Base-by-base conservation (phyloP, 2,329 filamentous ascomycete species). In the Ceratocystis smalleyi region DNA sequence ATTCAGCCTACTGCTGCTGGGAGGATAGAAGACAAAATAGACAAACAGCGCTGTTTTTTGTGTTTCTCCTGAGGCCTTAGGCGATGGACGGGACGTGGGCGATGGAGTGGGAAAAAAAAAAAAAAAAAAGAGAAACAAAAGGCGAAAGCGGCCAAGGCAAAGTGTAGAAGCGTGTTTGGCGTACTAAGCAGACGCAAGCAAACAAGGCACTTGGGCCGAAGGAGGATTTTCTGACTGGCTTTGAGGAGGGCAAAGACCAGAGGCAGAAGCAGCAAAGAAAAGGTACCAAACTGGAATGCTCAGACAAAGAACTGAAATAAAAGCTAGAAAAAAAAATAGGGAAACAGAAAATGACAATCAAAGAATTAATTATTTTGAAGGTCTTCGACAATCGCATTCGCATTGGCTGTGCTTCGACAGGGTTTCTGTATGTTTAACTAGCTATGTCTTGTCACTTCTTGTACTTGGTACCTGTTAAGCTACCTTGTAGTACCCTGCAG, bases 101-200 rank as follows among this genome's bases (percentile, higher is more conserved):
- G 49, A 54, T 17, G 27, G 45, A 22, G 12, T 22, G 45, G 22
- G 10, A 22, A 40, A 30, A 24, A 24, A 3, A 24, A 24, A 3
- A 24, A n/a, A 43, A 40, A 15, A 35, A 49, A 24, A 19, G n/a
- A 19, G 43, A 27, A 30, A 30, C 51, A 6, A 30, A 22, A 51
- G 19, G 47, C 5, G 5, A 15, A 62, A 17, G 17, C 35, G 35
- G 35, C 35, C 43, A 43, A 32, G 12, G 32, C 24, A 8, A 51
- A 49, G 27, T 8, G 22, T 30, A 24, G 57, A 57, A 40, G 47
- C 63, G 65, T 64, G 63, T 64, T 61, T 60, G 43, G 64, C 60
- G 64, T 62, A 30, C 59, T 55, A 43, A 62, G 27, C 59, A 43
- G 32, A 40, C 59, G 59, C 59, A 61, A 61, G 59, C 59, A 61